Base-by-base conservation (phyloP, 2,329 filamentous ascomycete species). In the Ascochyta koolunga region DNA sequence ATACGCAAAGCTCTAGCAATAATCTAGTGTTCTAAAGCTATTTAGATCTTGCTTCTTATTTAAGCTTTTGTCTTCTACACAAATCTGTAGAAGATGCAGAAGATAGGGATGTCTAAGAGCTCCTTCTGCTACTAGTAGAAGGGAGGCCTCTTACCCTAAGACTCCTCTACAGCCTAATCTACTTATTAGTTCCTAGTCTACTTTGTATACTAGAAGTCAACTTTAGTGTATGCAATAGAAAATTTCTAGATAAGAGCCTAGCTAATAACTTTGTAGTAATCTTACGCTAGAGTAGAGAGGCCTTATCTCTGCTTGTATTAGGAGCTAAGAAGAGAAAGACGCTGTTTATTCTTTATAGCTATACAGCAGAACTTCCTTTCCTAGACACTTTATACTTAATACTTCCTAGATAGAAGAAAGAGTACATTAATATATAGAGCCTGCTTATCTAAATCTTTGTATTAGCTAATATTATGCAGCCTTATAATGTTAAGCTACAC, bases 91-190 rank as follows among this genome's bases (percentile, higher is more conserved):
- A 36, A 25, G 43, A 33, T 19, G 19, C 15, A 18, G 32, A 46
- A 13, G 7, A 46, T 21, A 36, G 18, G 7, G 35, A 36, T 18
- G 10, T 15, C 13, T n/a, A 18, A 36, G 31, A 46, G 35, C 43
- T 33, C 32, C 43, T 37, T 36, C 13, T 24, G 18, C 43, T n/a
- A 11, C 31, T 46, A 15, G 19, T 46, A 9, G 31, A 46, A 46
- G 43, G 27, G 43, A 46, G 35, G 43, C 43, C 43, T 36, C 43
- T 46, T 18, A 27, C 13, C 16, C 24, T n/a, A 16, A 37, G 32
- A n/a, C 43, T 46, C 31, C 29, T 46, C 32, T 19, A 25, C 25
- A n/a, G 31, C 21, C 19, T 46, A 29, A 33, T 46, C 15, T 46
- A 46, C 27, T 24, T 13, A 36, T 33, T 46, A 25, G 19, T 46